A percentile compares a stretch with the other conserved stretches of the same genome.
Evolutionary conservation across 2,329 filamentous ascomycete genomes (phyloP).

Genomic region (Trichoderma koningii): DNA sequence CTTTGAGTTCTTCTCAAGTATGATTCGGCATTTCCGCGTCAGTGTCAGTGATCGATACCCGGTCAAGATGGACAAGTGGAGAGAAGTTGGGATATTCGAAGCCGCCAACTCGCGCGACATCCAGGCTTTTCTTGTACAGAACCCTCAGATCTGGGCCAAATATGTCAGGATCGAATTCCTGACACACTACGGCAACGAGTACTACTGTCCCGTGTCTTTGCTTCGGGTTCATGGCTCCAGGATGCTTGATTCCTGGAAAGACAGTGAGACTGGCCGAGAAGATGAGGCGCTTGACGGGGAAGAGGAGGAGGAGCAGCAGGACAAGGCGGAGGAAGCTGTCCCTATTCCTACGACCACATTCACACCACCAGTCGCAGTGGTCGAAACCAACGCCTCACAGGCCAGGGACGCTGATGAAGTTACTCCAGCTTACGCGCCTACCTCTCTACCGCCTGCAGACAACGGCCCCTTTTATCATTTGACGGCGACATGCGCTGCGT

Average conservation of each 20-base stretch:
- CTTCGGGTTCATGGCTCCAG: conserved; percentile 93
- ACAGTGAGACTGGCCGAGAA: conserved; percentile 70
- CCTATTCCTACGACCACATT: background rate
- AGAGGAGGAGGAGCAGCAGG: conserved; percentile 37
- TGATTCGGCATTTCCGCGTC: conserved; percentile 86
- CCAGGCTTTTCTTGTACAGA: conserved; percentile 90
- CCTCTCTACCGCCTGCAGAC: background rate
- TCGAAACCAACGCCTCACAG: background rate
- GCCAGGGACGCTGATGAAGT: background rate
- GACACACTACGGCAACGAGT: conserved; percentile 93
- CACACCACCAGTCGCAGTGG: background rate
- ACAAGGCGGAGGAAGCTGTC: conserved; percentile 28
- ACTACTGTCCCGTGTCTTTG: conserved; percentile 90
- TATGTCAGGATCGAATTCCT: conserved; percentile 91
- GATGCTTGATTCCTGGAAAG: conserved; percentile 90
- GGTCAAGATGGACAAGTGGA: conserved; percentile 90
- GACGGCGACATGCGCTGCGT: conserved; percentile 22
- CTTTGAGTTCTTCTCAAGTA: conserved; percentile 98
- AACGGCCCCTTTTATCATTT: conserved; percentile 13
- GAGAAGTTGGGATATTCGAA: conserved; percentile 82
- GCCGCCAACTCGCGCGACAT: conserved; percentile 91
- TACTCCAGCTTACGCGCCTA: background rate
- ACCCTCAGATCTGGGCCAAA: conserved; percentile 92
- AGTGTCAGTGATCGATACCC: conserved; percentile 95
- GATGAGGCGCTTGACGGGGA: conserved; percentile 53